Conservation (phyloP, 768 basidiomycete species). For the Scleroderma citrinum region DNA sequence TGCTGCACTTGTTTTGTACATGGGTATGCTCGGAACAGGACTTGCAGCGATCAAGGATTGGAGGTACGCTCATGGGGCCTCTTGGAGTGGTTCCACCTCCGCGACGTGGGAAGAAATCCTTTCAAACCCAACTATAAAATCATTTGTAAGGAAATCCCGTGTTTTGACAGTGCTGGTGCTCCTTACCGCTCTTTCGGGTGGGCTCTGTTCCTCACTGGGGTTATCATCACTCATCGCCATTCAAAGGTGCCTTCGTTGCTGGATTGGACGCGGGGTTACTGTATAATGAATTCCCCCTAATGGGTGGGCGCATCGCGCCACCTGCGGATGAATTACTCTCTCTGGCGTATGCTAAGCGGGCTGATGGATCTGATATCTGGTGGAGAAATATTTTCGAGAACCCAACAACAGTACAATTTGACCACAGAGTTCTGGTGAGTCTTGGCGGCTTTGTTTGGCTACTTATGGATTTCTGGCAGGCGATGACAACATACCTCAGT, state of each 20-base stretch:
- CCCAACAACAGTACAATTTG: slow-evolving; percentile 95
- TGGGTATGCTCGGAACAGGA: slow-evolving; percentile 84
- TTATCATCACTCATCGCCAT: slow-evolving; percentile 1
- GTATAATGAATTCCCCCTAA: slow-evolving; percentile 98
- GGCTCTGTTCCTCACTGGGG: slow-evolving; percentile 9
- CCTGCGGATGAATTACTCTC: slow-evolving; percentile 81
- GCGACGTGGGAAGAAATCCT: slow-evolving; percentile 42
- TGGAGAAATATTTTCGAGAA: slow-evolving; percentile 98
- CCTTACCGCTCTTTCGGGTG: slow-evolving; percentile 89
- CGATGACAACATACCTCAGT: slow-evolving; percentile 74
- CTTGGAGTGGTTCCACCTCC: slow-evolving; percentile 51
- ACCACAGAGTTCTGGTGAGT: slow-evolving; percentile 87
- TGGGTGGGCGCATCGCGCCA: slow-evolving; percentile 86
- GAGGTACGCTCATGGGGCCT: slow-evolving; percentile 54
- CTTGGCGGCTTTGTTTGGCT: neutral
- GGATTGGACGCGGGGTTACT: slow-evolving; percentile 93
- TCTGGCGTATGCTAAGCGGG: slow-evolving; percentile 60
- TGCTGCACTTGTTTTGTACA: slow-evolving; percentile 87
- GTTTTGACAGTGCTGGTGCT: slow-evolving; percentile 75
- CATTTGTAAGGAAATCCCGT: slow-evolving; percentile 56
- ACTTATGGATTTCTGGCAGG: slow-evolving; percentile 39
- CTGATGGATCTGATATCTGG: slow-evolving; percentile 74
- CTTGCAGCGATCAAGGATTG: slow-evolving; percentile 73
- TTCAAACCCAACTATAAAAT: slow-evolving; percentile 48
- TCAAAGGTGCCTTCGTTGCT: slow-evolving; percentile 91